Base-by-base conservation (phyloP, 129 eudicot genomes). In the Artemisia argyi region DNA sequence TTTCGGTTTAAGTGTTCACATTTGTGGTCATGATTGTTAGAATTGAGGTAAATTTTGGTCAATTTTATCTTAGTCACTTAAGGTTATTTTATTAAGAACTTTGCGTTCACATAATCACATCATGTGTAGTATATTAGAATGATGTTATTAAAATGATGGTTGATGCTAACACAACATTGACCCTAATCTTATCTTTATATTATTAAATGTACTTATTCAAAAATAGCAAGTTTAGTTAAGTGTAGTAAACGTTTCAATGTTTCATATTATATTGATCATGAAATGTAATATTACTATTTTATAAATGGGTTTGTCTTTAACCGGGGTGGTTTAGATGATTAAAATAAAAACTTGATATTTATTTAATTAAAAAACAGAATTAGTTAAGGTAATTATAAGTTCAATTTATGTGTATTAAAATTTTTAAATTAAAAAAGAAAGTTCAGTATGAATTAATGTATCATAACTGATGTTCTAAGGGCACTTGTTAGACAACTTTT, bases 41-140 rank as follows among this genome's bases (percentile, higher is more conserved):
- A 76, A 26, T 66, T 76, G 67, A 30, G 52, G 55, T 17, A 59
- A 59, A 32, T 46, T 48, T 58, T 49, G 74, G 74, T 76, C 74
- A 68, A 16, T 28, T 48, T 19, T 71, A 19, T 71, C 44, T 42
- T 57, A 7, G 5, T 59, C 57, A 20, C 39, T 65, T 52, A 16
- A 39, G 7, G 49, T 46, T n/a, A 42, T 46, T n/a, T 46, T 55
- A n/a, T 59, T 46, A 26, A 2, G 32, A 8, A 35, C 8, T 12
- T 64, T 64, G 8, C 17, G 68, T 39, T 64, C 60, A n/a, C 15
- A 52, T 68, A 32, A 11, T 68, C 53, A 54, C 46, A 24, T 61
- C 32, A 7, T 19, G 11, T 65, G 16, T 46, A 17, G 5, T 46
- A 19, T 20, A 18, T 64, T 64, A n/a, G 18, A 17, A 64, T 42